Evolutionary conservation across 176 grass and related monocot genomes (phyloP), one percentile per base, ranked within the genome.

Genomic region (Ensete glaucum): DNA sequence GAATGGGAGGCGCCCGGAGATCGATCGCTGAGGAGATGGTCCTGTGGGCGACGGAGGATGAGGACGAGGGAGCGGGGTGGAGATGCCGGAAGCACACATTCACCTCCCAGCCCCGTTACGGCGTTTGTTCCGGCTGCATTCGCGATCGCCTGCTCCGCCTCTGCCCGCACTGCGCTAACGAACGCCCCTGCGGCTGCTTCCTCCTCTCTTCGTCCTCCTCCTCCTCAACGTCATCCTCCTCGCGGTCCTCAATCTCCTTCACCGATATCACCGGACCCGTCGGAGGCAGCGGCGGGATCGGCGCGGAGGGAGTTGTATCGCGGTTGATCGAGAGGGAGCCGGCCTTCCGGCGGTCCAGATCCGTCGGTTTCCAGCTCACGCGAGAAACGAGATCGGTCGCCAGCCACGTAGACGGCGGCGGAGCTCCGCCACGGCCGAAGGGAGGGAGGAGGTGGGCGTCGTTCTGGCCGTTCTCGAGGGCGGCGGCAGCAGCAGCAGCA

Each of bases 151-250:
- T 80, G 54, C 78, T 73, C 69, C 78, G 11, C 10, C 56, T 80
- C 11, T 80, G 78, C 69, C 78, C 78, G 13, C 69, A 80, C 14
- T 80, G 78, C 55, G 78, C 78, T 26, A 72, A 73, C 78, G 69
- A 27, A 14, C 78, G 56, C 13, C 78, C 78, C 48, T 80, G 78
- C 78, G 57, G 53, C 5, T 80, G 78, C 57, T 14, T 62, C 22
- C 55, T 24, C 52, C 25, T 16, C 22, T 43, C 56, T 4, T 80
- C 78, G 9, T 80, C 78, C 6, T 80, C 78, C 22, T 23, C 22
- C 56, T 80, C 68, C 0, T 80, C 78, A 0, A 34, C 34, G 15
- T 64, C 56, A 2, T 62, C 69, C 9, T 25, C 29, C 54, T 80
- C 69, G 1, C 23, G 34, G 55, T 52, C 43, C 43, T 63, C 75